Evolutionary conservation across 352 stramenopile genomes (phyloP), one percentile per base, ranked within the genome.

Genomic region (Phytophthora ohioensis): DNA sequence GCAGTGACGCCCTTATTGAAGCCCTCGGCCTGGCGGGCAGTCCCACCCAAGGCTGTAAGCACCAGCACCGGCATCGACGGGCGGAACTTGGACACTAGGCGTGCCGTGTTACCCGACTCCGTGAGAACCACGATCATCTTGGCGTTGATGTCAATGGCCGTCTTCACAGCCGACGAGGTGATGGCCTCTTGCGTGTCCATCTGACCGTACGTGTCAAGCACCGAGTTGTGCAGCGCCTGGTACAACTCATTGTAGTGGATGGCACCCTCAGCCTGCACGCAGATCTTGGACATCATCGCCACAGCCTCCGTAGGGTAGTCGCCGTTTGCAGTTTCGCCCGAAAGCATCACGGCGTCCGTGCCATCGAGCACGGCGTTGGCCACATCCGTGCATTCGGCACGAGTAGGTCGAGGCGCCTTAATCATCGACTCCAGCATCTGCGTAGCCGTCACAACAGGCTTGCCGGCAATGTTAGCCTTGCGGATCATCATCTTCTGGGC

Each of bases 391-490:
- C 95, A 99, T 76, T 99, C 98, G 31, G 98, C 98, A 81, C 98
- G 97, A 12, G 98, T 99, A 32, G 98, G 98, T 35, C 97, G 89
- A 38, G 97, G 98, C 67, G 98, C 99, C 64, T 85, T 91, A 75
- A 98, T 99, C 97, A 99, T 99, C 35, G 88, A 98, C 79, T 99
- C 98, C n/a, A 99, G 88, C 98, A 99, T 99, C 78, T 99, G 98
- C 46, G 97, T 99, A 39, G 97, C 97, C 11, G 97, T 98, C 57
- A 99, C 93, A 0, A 99, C 97, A 7, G 97, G 97, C 78, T 99
- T 99, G 48, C 98, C 98, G 30, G 88, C 92, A 57, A 98, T 95
- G 79, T 99, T 99, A 57, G 92, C 84, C 80, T 95, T 93, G 47
- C 91, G 87, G 75, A 99, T 99, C 93, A 99, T 99, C 81, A 97